Base-by-base conservation (phyloP, 2,329 filamentous ascomycete species). In the Chaetomium globosum region DNA sequence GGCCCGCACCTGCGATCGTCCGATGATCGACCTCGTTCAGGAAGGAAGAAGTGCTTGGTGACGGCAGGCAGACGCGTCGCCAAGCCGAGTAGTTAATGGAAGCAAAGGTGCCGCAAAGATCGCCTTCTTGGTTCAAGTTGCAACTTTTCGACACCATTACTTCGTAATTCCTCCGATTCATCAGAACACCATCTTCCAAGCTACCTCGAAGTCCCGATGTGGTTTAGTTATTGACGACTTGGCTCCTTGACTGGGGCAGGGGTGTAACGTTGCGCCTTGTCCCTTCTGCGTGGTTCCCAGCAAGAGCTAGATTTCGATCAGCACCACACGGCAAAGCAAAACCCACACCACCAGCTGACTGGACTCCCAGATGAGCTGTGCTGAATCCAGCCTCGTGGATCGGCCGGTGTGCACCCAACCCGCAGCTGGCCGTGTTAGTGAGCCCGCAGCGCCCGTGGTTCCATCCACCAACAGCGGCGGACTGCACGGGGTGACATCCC, bases 241-340 rank as follows among this genome's bases (percentile, higher is more conserved):
- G 58, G 30, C 21, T 39, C 48, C 46, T 21, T 48, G 9, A 6
- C 9, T 48, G n/a, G 46, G 21, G 39, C 39, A 36, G 39, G 23
- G 23, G 59, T 53, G 49, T 49, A 55, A 64, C 56, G 55, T 67
- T 65, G 65, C 63, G 65, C 65, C 63, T 56, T 52, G 33, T 9
- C 49, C 16, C 16, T 43, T 43, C 39, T 43, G 13, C 19, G 4
- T 16, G 16, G 16, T 43, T n/a, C 16, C 46, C 3, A 43, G 49
- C 46, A 65, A 49, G 28, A 33, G 19, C 48, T 48, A 61, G 56
- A 66, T 63, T 65, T 51, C 43, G 61, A 66, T 67, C 64, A 65
- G 58, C 65, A 51, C 36, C 26, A 46, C 31, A 36, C 52, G 56
- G 26, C 26, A 51, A 62, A 57, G 48, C 43, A 63, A 23, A 49